These are phyloP conservation scores for Suillus lakei DNA, from an alignment of 768 basidiomycete species.

Conservation along the genomic window DNA sequence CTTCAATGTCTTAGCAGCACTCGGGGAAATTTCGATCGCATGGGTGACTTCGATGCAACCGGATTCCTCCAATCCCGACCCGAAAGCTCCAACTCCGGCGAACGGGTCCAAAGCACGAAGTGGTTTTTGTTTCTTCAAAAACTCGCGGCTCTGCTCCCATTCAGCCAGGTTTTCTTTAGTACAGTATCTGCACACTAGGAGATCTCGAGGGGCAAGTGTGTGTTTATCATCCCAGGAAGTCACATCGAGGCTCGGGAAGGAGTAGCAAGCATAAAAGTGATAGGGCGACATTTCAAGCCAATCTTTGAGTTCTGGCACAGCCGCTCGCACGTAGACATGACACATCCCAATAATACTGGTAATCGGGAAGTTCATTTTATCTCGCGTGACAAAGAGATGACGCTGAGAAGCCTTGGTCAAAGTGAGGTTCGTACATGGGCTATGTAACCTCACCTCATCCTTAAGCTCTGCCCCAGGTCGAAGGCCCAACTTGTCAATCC, in stretches of 20 bases:
- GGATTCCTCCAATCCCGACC: constrained; percentile 56
- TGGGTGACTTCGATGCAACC: constrained; percentile 64
- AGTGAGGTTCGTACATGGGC: background rate
- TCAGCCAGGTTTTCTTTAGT: constrained; percentile 33
- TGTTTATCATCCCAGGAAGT: constrained; percentile 42
- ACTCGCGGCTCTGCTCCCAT: constrained; percentile 38
- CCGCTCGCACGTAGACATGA: constrained; percentile 46
- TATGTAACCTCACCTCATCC: constrained; percentile 56
- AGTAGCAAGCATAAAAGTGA: constrained; percentile 63
- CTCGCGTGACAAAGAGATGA: constrained; percentile 64
- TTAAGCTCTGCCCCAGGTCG: constrained; percentile 46
- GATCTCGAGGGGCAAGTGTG: constrained; percentile 37
- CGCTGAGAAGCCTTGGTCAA: constrained; percentile 42
- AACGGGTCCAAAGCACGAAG: constrained; percentile 48
- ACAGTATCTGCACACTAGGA: constrained; percentile 55
- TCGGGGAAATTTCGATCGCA: constrained; percentile 76
- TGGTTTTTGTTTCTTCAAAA: constrained; percentile 25
- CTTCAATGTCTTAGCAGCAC: constrained; percentile 70
- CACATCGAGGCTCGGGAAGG: constrained; percentile 48
- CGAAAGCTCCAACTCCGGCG: constrained; percentile 62
- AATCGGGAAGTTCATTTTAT: constrained; percentile 36
- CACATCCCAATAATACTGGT: constrained; percentile 53
- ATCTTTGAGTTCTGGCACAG: constrained; percentile 37
- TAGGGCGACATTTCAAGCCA: constrained; percentile 59
- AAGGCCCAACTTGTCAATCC: constrained; percentile 43